Percentiles rank a stretch among this genome's conserved stretches.
Evolutionary conservation across 176 grass and related monocot species (phyloP).

Genomic region (Stipa capillata): DNA sequence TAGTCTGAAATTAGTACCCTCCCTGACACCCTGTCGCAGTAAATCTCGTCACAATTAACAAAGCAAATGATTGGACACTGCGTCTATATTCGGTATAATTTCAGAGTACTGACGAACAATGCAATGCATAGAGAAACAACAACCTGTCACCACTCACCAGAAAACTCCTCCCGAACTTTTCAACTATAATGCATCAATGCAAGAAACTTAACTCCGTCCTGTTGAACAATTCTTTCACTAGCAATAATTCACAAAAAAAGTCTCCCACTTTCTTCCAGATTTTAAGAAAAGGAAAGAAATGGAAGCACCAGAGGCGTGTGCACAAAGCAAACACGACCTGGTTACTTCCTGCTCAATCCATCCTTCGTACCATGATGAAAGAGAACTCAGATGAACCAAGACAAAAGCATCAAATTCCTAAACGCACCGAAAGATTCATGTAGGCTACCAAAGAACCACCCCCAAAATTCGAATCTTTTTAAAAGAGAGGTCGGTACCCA

Average conservation of each 20-base stretch:
- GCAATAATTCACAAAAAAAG: neutral
- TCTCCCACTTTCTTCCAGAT: neutral
- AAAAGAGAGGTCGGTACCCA: conserved; percentile 15
- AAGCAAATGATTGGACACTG: conserved; percentile 7
- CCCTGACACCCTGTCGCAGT: conserved; percentile 5
- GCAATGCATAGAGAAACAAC: conserved; percentile 2
- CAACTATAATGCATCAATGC: conserved; percentile 9
- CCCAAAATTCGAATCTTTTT: neutral
- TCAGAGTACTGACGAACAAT: neutral
- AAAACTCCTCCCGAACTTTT: conserved; percentile 1
- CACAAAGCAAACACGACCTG: neutral
- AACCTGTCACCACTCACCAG: neutral
- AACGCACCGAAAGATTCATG: neutral
- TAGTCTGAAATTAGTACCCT: conserved; percentile 13
- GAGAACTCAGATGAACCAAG: neutral
- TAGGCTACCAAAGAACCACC: neutral
- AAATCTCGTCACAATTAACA: conserved; percentile 1
- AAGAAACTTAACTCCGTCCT: neutral
- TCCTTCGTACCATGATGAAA: neutral
- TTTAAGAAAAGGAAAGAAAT: neutral
- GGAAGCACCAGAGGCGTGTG: conserved; percentile 4
- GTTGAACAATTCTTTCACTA: neutral
- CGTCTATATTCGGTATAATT: neutral
- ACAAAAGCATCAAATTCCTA: neutral
- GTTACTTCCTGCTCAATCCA: conserved; percentile 14